These are phyloP conservation scores for Bacidia rubella DNA, from an alignment of 495 filamentous ascomycete species.

Conservation along the genomic window DNA sequence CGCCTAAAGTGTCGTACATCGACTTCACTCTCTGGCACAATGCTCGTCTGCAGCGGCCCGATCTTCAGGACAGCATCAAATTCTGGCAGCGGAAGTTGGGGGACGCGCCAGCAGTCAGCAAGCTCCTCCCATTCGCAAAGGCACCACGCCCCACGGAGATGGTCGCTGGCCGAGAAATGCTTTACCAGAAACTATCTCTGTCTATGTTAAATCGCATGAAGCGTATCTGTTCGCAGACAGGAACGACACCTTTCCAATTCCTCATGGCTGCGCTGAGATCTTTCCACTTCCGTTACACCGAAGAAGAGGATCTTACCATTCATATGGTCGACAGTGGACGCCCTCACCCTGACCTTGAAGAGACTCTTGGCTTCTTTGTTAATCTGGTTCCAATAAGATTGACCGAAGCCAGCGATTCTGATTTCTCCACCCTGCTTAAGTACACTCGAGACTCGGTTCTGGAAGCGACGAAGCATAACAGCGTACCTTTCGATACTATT, in stretches of 20 bases:
- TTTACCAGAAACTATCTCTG: slow-evolving; percentile 6
- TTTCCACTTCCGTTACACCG: slow-evolving; percentile 21
- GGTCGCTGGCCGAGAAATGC: slow-evolving; percentile 5
- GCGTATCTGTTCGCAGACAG: slow-evolving; percentile 16
- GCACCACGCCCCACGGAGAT: slow-evolving; percentile 6
- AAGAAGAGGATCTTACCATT: slow-evolving; percentile 20
- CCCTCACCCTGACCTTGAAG: slow-evolving; percentile 14
- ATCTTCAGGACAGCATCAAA: slow-evolving; percentile 13
- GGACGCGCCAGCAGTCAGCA: slow-evolving; percentile 10
- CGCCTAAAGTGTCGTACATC: slow-evolving; percentile 16
- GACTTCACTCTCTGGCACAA: slow-evolving; percentile 23
- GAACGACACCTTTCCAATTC: slow-evolving; percentile 27
- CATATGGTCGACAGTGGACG: slow-evolving; percentile 31
- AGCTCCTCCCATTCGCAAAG: slow-evolving; percentile 13
- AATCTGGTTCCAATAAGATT: slow-evolving; percentile 32
- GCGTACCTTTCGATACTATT: slow-evolving; percentile 20
- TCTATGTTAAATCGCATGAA: slow-evolving; percentile 17
- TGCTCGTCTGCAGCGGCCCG: slow-evolving; percentile 8
- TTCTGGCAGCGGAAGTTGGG: slow-evolving; percentile 19
- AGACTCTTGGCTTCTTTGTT: slow-evolving; percentile 28
- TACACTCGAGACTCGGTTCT: slow-evolving; percentile 8
- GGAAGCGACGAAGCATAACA: slow-evolving; percentile 16
- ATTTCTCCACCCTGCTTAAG: slow-evolving; percentile 25
- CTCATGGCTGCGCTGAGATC: slow-evolving; percentile 24
- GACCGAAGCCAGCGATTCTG: slow-evolving; percentile 17